Percentiles rank a stretch among this genome's conserved stretches.
Conservation (phyloP, 1,284 basidiomycete species). For the Coniferiporia sulphurascens region DNA sequence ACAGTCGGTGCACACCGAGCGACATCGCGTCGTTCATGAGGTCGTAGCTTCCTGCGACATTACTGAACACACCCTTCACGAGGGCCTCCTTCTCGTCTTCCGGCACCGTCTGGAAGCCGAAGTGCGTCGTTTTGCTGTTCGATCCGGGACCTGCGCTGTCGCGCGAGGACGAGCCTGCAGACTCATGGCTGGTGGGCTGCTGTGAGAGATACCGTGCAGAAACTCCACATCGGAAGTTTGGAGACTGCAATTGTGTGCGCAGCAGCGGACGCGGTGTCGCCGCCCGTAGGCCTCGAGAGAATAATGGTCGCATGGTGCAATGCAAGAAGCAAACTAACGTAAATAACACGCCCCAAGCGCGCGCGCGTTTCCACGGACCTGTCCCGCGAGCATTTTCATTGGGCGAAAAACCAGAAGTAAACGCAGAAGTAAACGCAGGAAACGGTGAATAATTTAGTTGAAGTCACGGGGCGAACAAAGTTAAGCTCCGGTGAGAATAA, state of each 20-base stretch:
- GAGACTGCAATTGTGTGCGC: background rate
- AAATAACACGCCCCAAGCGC: constrained; percentile 9
- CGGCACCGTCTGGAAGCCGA: constrained; percentile 87
- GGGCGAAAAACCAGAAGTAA: background rate
- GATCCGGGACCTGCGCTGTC: background rate
- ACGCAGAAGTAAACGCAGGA: background rate
- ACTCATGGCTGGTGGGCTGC: background rate
- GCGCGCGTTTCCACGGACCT: background rate
- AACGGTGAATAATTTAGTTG: background rate
- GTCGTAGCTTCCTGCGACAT: constrained; percentile 94
- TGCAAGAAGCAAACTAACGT: constrained; percentile 11
- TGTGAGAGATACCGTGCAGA: background rate
- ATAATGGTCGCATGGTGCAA: background rate
- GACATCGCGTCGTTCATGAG: constrained; percentile 99
- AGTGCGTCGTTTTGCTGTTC: constrained; percentile 60
- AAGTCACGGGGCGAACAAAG: background rate
- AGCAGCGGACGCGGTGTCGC: background rate
- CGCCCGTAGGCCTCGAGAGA: background rate
- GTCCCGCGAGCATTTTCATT: background rate
- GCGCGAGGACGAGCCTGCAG: background rate
- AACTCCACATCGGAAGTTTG: background rate
- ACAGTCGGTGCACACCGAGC: constrained; percentile 91
- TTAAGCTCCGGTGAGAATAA: background rate
- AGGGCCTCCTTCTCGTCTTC: constrained; percentile 73
- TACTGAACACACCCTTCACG: constrained; percentile 92